phyloP scores from a whole-genome alignment of 2,329 filamentous ascomycete genomes.

The Cercospora sojina region DNA sequence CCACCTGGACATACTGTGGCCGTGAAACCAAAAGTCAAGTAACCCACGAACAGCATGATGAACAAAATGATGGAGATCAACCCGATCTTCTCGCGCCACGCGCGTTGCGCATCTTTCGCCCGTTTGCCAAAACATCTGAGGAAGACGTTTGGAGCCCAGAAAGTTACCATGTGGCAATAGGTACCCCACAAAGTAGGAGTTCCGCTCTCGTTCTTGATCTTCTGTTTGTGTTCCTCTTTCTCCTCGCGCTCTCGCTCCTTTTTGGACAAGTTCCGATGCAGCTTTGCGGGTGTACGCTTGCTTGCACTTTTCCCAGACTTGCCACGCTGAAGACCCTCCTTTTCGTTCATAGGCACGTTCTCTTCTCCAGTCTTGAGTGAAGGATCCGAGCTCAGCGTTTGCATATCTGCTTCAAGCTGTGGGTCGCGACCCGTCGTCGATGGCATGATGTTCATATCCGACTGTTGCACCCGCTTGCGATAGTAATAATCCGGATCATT shows the following conservation, averaged over 20 bases:
- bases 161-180: slow-evolving; percentile 90
- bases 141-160: slow-evolving; percentile 87
- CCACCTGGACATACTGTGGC: slow-evolving; percentile 77
- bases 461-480: slow-evolving; percentile 74
- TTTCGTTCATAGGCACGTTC: slow-evolving; percentile 40
- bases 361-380: slow-evolving; percentile 23
- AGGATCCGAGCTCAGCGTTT: slow-evolving; percentile 59
- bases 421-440: slow-evolving; percentile 93
- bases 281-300: slow-evolving; percentile 36
- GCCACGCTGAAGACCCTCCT: slow-evolving; percentile 21
- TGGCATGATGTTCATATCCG: slow-evolving; percentile 84
- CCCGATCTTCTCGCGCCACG: slow-evolving; percentile 98
- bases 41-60: slow-evolving; percentile 88
- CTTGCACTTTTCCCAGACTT: slow-evolving; percentile 39
- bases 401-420: slow-evolving; percentile 64
- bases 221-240: slow-evolving; percentile 45
- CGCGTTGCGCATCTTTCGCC: slow-evolving; percentile 80
- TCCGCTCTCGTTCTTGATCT: slow-evolving; percentile 62
- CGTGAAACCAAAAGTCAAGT: slow-evolving; percentile 95
- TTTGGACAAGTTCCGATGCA: slow-evolving; percentile 65
- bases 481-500: slow-evolving; percentile 96
- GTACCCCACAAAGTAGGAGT: slow-evolving; percentile 92
- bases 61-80: slow-evolving; percentile 87
- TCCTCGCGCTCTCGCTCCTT: slow-evolving; percentile 61
- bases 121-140: slow-evolving; percentile 83